These are phyloP conservation scores for Eremothecium sinecaudum DNA, from an alignment of 1,139 yeast species.

Conservation along the genomic window DNA sequence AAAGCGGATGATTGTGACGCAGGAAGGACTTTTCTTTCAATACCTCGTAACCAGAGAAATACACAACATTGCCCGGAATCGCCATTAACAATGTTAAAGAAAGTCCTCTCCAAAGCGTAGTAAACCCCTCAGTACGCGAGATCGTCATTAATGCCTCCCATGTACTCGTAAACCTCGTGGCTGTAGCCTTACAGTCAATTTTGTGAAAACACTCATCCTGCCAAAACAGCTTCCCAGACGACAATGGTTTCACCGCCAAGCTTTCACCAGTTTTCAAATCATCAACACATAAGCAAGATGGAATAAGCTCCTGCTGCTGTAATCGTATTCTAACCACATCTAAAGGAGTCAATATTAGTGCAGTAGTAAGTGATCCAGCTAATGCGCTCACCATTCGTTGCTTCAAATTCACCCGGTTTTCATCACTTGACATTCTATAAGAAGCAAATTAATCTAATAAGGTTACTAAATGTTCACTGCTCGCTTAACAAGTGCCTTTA, in stretches of 20 bases:
- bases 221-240: slow-evolving; percentile 33
- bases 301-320: slow-evolving; percentile 76
- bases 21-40: slow-evolving; percentile 69
- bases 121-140: slow-evolving; percentile 58
- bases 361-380: slow-evolving; percentile 81
- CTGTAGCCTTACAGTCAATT: slow-evolving; percentile 20
- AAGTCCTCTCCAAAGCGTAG: slow-evolving; percentile 84
- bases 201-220: slow-evolving; percentile 31
- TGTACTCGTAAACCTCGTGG: slow-evolving; percentile 42
- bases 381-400: slow-evolving; percentile 84
- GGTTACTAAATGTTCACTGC: too few species aligned
- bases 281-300: slow-evolving; percentile 29
- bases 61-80: slow-evolving; percentile 84
- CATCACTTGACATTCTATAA: not conserved
- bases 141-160: slow-evolving; percentile 65
- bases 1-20: slow-evolving; percentile 33
- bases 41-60: slow-evolving; percentile 88
- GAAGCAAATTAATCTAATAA: too few species aligned
- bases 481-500: too few species aligned
- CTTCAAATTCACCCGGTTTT: slow-evolving; percentile 13
- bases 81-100: slow-evolving; percentile 81
- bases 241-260: slow-evolving; percentile 16
- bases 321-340: slow-evolving; percentile 86
- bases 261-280: slow-evolving; percentile 15
- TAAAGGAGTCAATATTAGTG: slow-evolving; percentile 81